phyloP scores from a whole-genome alignment of 352 stramenopile genomes.

The Phytophthora palmivora region DNA sequence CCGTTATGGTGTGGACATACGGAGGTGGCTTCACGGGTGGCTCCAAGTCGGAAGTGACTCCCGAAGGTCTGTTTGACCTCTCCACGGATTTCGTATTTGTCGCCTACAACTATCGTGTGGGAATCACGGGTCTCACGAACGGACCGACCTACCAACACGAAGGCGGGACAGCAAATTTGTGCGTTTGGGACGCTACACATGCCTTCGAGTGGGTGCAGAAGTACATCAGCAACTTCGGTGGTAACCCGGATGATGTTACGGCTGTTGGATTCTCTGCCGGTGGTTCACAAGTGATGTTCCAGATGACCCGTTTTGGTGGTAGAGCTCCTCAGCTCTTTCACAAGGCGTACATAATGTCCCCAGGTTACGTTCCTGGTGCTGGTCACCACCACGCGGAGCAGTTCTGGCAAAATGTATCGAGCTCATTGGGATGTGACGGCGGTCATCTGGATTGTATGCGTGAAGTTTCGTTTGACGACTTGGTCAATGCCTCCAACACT shows the following conservation, averaged over 20 bases:
- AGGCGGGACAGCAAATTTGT: conserved; percentile 33
- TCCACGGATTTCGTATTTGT: conserved; percentile 43
- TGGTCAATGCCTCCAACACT: conserved; percentile 10
- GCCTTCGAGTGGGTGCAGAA: conserved; percentile 46
- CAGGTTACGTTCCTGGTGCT: conserved; percentile 24
- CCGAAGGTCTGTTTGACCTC: conserved; percentile 35
- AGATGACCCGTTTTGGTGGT: conserved; percentile 38
- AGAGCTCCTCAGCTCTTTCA: conserved; percentile 32
- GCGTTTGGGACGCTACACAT: conserved; percentile 34
- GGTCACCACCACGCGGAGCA: conserved; percentile 33
- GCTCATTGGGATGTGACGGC: conserved; percentile 19
- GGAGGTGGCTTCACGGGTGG: conserved; percentile 39
- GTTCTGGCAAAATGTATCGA: conserved; percentile 42
- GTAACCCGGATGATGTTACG: conserved; percentile 45
- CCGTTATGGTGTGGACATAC: conserved; percentile 47
- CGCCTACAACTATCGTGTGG: conserved; percentile 48
- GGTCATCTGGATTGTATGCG: conserved; percentile 37
- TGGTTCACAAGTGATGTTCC: conserved; percentile 34
- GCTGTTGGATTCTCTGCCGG: conserved; percentile 40
- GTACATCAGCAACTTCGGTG: conserved; percentile 51
- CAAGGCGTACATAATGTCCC: conserved; percentile 39
- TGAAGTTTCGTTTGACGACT: conserved; percentile 10
- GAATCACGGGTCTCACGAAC: conserved; percentile 29
- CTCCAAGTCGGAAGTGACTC: conserved; percentile 27
- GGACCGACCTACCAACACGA: conserved; percentile 39